Conservation (phyloP, 1,284 basidiomycete species). For the Tylopilus sp. region DNA sequence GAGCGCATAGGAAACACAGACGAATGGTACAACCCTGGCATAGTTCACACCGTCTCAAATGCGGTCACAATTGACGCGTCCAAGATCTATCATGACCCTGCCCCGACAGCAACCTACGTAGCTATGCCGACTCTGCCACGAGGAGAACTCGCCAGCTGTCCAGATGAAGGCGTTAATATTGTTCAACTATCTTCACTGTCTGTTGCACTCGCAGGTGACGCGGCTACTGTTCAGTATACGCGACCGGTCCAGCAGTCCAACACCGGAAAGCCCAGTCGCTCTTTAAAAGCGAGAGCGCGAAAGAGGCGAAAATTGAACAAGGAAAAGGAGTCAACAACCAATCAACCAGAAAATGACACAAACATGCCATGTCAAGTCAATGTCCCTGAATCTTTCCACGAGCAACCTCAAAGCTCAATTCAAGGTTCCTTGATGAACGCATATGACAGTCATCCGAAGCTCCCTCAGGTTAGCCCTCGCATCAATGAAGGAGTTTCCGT, state of each 20-base stretch:
- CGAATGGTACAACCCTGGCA: slow-evolving; percentile 29
- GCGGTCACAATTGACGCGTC: slow-evolving; percentile 7
- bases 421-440: neutral
- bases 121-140: neutral
- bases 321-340: slow-evolving; percentile 1
- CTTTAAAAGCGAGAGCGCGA: slow-evolving; percentile 9
- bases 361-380: neutral
- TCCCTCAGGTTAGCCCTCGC: neutral
- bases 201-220: neutral
- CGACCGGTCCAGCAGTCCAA: neutral
- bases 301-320: slow-evolving; percentile 19
- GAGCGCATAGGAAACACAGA: slow-evolving; percentile 16
- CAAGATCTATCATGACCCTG: neutral
- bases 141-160: neutral
- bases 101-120: neutral
- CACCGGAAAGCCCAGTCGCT: neutral
- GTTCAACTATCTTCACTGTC: neutral
- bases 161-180: neutral
- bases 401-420: slow-evolving; percentile 4
- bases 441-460: neutral
- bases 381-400: neutral
- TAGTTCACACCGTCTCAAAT: slow-evolving; percentile 14
- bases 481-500: neutral
- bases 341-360: neutral
- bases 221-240: slow-evolving; percentile 1